These are phyloP conservation scores for Spergularia marina DNA, from an alignment of 148 eudicot genomes.

Conservation along the genomic window DNA sequence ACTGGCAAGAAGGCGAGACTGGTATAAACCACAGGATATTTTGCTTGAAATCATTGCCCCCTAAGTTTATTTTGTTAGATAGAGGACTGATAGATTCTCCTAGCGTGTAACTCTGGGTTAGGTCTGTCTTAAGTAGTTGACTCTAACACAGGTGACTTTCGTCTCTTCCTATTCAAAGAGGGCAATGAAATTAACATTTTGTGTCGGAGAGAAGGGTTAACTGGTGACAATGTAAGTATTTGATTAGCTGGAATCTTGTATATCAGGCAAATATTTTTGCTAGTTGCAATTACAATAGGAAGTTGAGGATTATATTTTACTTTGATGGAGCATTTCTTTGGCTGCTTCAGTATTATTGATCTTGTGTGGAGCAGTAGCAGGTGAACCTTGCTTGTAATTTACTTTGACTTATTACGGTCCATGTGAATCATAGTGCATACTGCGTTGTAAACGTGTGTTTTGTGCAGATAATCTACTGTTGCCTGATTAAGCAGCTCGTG, in stretches of 20 bases:
- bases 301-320: conserved; percentile 4
- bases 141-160: conserved; percentile 20
- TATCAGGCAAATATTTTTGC: conserved; percentile 12
- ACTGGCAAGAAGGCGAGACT: conserved; percentile 47
- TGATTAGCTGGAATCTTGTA: conserved; percentile 18
- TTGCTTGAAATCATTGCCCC: conserved; percentile 15
- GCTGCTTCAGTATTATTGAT: background rate
- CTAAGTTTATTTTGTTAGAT: conserved; percentile 11
- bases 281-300: background rate
- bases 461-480: conserved; percentile 10
- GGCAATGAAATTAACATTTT: conserved; percentile 11
- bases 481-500: background rate
- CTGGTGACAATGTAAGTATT: conserved; percentile 21
- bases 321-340: background rate
- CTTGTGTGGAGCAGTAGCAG: background rate
- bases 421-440: background rate
- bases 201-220: conserved; percentile 14
- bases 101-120: conserved; percentile 11
- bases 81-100: conserved; percentile 21
- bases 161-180: background rate
- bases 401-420: no score
- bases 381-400: background rate
- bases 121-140: conserved; percentile 16
- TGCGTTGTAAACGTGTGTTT: background rate
- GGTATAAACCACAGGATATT: conserved; percentile 28